Base-by-base conservation (phyloP, 371 early-diverging fungal species). In the Chytridium lagenaria region DNA sequence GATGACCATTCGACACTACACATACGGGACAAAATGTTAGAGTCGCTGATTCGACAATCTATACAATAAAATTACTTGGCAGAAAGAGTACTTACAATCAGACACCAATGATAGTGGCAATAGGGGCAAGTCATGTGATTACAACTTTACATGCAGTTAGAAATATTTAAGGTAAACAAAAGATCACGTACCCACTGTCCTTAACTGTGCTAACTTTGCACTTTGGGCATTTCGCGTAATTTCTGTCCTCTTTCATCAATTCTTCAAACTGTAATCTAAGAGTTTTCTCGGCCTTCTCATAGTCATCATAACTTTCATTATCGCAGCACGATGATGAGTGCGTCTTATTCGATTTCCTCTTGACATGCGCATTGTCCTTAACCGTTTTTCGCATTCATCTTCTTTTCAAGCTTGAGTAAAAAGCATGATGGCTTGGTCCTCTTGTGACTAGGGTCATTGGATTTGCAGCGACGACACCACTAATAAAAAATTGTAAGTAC, bases 41-140 rank as follows among this genome's bases (percentile, higher is more conserved):
- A 19, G 19, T 12, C 10, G 57, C 26, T 26, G 10, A 55, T 26
- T 10, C 7, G 23, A 19, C 57, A 19, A 55, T 7, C 26, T 7
- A 55, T 15, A 55, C 5, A 55, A 55, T 23, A 19, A 55, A 55
- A 55, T 44, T n/a, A 49, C 49, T 49, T 10, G 15, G 10, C 49
- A 15, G 15, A 49, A 49, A 49, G 22, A 49, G 15, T 22, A 49
- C 57, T 55, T 23, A 55, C 57, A 19, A 16, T 55, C 57, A 55
- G 30, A 55, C 57, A 55, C 57, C 57, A 55, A 55, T 55, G 57
- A 55, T 55, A 55, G 57, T 55, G 22, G 57, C 57, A 55, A 19
- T 7, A 55, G 7, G 57, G 57, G 57, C 57, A 55, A 19, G 57
- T 55, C 57, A 55, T 55, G 23, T 55, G 57, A 23, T 55, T 55